Evolutionary conservation across 352 stramenopile species (phyloP).

Genomic region (Phytopythium delawarense): DNA sequence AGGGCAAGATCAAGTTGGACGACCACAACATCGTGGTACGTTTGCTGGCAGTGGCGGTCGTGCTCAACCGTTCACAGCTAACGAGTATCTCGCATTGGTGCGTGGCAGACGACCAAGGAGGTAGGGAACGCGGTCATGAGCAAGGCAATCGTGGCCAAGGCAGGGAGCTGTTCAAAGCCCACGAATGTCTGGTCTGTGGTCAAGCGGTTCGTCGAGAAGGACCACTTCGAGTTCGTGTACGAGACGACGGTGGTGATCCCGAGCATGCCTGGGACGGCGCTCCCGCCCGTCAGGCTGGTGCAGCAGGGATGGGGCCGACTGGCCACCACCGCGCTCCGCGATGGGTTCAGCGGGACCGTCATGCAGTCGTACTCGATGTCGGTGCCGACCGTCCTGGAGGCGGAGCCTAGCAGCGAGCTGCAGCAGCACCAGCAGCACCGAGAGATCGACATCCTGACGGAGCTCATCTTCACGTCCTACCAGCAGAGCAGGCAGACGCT

Average conservation of each 20-base stretch:
- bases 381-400: slow-evolving; percentile 16
- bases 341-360: slow-evolving; percentile 17
- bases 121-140: slow-evolving; percentile 15
- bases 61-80: not conserved
- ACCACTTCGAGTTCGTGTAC: slow-evolving; percentile 17
- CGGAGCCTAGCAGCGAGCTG: slow-evolving; percentile 6
- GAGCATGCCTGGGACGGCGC: not conserved
- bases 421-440: slow-evolving; percentile 15
- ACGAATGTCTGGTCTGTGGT: slow-evolving; percentile 16
- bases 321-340: slow-evolving; percentile 13
- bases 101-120: slow-evolving; percentile 11
- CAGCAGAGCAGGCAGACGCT: slow-evolving; percentile 24
- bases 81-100: not conserved
- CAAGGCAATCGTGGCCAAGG: slow-evolving; percentile 10
- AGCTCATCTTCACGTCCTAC: slow-evolving; percentile 26
- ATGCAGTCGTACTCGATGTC: slow-evolving; percentile 26
- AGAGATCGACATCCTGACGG: slow-evolving; percentile 24
- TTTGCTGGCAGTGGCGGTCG: not conserved
- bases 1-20: slow-evolving; percentile 24
- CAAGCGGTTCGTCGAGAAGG: slow-evolving; percentile 19
- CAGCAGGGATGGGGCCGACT: slow-evolving; percentile 20
- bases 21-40: slow-evolving; percentile 12
- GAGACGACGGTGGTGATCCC: slow-evolving; percentile 11
- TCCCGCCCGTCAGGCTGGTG: slow-evolving; percentile 14
- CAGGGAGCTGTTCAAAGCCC: slow-evolving; percentile 2